phyloP scores from a whole-genome alignment of 345 rosid genomes.

The Bruguiera parviflora region DNA sequence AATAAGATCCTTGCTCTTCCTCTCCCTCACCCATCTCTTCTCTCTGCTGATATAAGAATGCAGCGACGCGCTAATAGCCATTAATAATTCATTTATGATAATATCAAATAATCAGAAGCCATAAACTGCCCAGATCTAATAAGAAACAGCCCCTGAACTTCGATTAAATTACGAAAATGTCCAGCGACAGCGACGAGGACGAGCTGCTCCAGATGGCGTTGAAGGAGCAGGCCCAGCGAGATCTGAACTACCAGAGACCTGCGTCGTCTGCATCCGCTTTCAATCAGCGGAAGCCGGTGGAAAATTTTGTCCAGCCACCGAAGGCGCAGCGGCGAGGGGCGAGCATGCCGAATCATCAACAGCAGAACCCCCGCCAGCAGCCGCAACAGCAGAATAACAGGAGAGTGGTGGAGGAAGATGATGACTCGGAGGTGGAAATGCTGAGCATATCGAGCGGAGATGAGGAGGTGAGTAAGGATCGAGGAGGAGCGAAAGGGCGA shows the following conservation, averaged over 20 bases:
- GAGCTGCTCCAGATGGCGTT: conserved; percentile 96
- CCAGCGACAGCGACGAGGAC: conserved; percentile 92
- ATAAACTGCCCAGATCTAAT: neutral
- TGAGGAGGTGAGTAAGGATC: conserved; percentile 61
- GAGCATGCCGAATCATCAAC: neutral
- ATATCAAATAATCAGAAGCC: neutral
- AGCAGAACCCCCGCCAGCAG: neutral
- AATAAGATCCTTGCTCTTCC: too few relatives aligned
- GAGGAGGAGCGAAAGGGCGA: conserved; percentile 30
- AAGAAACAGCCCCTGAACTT: neutral
- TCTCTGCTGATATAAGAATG: too few relatives aligned
- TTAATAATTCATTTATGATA: too few relatives aligned
- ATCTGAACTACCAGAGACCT: conserved; percentile 64
- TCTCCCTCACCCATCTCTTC: too few relatives aligned
- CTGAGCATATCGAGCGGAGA: conserved; percentile 98
- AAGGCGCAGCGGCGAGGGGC: conserved; percentile 25
- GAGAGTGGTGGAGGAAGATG: conserved; percentile 61
- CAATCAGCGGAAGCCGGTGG: conserved; percentile 46
- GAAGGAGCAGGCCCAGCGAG: conserved; percentile 80
- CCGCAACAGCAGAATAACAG: conserved; percentile 14
- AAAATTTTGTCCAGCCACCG: conserved; percentile 80
- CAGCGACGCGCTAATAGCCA: too few relatives aligned
- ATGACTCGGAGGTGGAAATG: conserved; percentile 96
- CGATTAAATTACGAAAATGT: conserved; percentile 41
- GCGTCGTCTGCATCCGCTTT: conserved; percentile 23